Evolutionary conservation across 768 basidiomycete species (phyloP), one percentile per base, ranked within the genome.

Genomic region (Tylopilus vinaceipallidus): DNA sequence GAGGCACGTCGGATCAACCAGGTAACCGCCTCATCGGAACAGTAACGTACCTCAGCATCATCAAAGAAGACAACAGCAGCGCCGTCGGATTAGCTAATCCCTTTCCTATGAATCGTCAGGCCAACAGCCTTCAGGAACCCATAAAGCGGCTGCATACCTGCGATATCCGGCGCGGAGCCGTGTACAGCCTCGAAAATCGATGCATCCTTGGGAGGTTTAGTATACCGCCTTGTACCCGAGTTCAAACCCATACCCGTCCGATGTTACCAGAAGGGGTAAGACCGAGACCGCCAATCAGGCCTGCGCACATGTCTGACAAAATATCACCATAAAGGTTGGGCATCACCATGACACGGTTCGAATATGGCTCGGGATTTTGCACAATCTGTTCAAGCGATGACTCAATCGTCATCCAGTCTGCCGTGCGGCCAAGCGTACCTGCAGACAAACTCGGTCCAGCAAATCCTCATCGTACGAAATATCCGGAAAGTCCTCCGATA

Each of bases 101-200:
- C 66, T 92, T 90, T 63, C 91, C 88, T 88, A 47, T 39, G 48
- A 47, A 23, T 34, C 7, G 22, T 55, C 48, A 51, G 12, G 54
- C 37, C 24, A n/a, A 26, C 29, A 9, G 30, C 19, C 24, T 7
- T 36, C 47, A 3, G 12, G 27, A 26, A 33, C 34, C 30, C 22
- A 27, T 17, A 46, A 39, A 29, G 42, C 32, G 8, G 42, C 53
- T n/a, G 72, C 75, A 65, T 73, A 75, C 91, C 95, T 57, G 91
- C 95, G 66, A 98, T 99, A 70, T 98, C 97, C n/a, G 97, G 95
- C 7, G 97, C 97, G 17, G 95, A 98, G 49, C 97, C 97, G 72
- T 99, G 97, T 11, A 99, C 97, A 54, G 97, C 97, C 75, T 99
- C 97, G 61, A 98, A 99, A 70, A 99, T 99, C 47, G 95, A 98